Evolutionary conservation across 2,329 filamentous ascomycete genomes (phyloP).

Genomic region (Diaporthe australafricana): DNA sequence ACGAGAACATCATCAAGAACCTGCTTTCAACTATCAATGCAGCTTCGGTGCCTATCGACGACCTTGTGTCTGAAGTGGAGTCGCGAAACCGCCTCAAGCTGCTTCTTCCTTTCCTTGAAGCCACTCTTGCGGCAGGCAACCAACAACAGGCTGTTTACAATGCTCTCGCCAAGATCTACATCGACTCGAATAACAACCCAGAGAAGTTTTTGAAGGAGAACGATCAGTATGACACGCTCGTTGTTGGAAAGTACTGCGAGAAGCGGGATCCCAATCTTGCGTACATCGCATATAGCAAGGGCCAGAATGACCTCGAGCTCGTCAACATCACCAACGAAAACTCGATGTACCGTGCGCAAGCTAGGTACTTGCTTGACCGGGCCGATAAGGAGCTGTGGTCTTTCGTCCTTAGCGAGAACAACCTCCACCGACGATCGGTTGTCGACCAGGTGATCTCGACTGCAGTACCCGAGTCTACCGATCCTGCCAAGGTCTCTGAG

Average conservation of each 20-base stretch:
- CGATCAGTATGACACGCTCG: conserved; percentile 92
- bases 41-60: conserved; percentile 89
- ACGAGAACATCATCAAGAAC: conserved; percentile 95
- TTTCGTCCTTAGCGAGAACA: conserved; percentile 95
- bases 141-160: conserved; percentile 98
- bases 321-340: conserved; percentile 99
- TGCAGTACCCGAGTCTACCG: conserved; percentile 90
- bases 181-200: conserved; percentile 97
- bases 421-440: conserved; percentile 91
- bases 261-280: conserved; percentile 97
- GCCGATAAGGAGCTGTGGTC: conserved; percentile 92
- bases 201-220: conserved; percentile 99
- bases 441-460: conserved; percentile 97
- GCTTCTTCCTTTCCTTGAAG: conserved; percentile 94
- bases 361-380: conserved; percentile 91
- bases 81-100: conserved; percentile 95
- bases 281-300: conserved; percentile 95
- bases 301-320: conserved; percentile 95
- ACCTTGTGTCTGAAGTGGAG: conserved; percentile 95
- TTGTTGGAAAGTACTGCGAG: conserved; percentile 97
- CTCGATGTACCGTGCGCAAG: conserved; percentile 99
- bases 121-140: conserved; percentile 88
- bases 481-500: conserved; percentile 94
- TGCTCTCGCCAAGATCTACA: conserved; percentile 98
- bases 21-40: conserved; percentile 87